Evolutionary conservation across 768 basidiomycete species (phyloP).

Genomic region (Candolleomyces eurysporus): DNA sequence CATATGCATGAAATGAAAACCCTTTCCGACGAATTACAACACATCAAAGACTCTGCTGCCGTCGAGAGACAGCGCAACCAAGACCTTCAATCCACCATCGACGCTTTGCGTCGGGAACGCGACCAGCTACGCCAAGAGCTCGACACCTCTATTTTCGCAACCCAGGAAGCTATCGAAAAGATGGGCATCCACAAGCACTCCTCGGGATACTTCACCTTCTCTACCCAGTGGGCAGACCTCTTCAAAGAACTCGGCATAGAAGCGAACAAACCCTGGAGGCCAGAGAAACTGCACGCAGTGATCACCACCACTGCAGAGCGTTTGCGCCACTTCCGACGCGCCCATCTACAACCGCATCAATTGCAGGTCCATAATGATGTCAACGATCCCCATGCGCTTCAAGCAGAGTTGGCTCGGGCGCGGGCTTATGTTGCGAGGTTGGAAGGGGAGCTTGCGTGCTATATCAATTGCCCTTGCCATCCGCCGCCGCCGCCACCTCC

Average conservation of each 20-base stretch:
- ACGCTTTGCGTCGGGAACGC: neutral
- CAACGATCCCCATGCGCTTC: neutral
- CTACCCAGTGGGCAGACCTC: neutral
- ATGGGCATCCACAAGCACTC: constrained; percentile 2
- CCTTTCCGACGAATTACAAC: neutral
- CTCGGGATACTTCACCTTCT: constrained; percentile 1
- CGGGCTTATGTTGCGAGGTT: constrained; percentile 1
- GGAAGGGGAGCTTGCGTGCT: neutral
- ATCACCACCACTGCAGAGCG: neutral
- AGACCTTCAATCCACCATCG: neutral
- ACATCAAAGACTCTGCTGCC: neutral
- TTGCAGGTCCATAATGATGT: neutral
- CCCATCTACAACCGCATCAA: neutral
- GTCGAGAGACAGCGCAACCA: neutral
- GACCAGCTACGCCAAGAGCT: neutral
- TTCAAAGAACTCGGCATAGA: constrained; percentile 8
- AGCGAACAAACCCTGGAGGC: neutral
- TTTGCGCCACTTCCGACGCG: neutral
- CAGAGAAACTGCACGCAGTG: neutral
- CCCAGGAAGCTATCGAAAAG: neutral
- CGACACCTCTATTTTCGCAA: neutral
- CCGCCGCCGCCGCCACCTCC: neutral
- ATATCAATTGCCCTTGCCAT: neutral
- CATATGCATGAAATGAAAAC: neutral
- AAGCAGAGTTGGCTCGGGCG: neutral